Evolutionary conservation across 176 grass and related monocot species (phyloP), one percentile per base, ranked within the genome.

Genomic region (Oryza coarctata): DNA sequence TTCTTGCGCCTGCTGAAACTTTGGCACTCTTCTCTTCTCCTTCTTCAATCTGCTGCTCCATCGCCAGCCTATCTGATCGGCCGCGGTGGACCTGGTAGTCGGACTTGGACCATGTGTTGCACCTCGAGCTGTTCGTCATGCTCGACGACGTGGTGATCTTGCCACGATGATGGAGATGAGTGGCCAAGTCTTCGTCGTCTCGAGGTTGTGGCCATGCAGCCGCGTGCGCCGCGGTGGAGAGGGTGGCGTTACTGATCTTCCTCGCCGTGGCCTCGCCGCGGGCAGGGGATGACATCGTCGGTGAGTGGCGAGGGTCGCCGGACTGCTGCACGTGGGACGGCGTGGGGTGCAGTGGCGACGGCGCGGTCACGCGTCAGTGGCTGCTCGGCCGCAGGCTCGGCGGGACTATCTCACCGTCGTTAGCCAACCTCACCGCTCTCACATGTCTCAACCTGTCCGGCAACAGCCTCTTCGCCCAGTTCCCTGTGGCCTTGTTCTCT

Each of bases 291-390:
- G 31, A 23, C 15, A 60, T 90, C 18, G 39, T 39, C 5, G 55
- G 64, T 7, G 65, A 81, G 5, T 91, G 89, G 89, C 61, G 68
- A 0, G 81, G 75, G 0, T 75, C 40, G 17, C 52, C 64, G n/a
- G 87, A 89, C 77, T 87, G 89, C 85, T 91, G 89, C 81, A 7
- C 34, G 14, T 91, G 89, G 89, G 85, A 91, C 28, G 85, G 89
- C 52, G 85, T 91, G 12, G 31, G 31, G 17, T 87, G 89, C 70
- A 18, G 18, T 18, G 49, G 49, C 49, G 70, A 47, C 22, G 38
- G 38, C 9, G 76, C 76, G 8, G 85, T 91, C 57, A 65, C 85
- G 7, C 81, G 63, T 2, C 11, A 87, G 0, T 84, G 80, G 15
- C 81, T 91, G 55, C 85, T 80, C 5, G 23, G 55, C 0, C 76